A percentile compares a stretch with the other conserved stretches of the same genome.
Evolutionary conservation across 1,139 yeast species (phyloP).

Genomic region (Yamadazyma atmosphaerica): DNA sequence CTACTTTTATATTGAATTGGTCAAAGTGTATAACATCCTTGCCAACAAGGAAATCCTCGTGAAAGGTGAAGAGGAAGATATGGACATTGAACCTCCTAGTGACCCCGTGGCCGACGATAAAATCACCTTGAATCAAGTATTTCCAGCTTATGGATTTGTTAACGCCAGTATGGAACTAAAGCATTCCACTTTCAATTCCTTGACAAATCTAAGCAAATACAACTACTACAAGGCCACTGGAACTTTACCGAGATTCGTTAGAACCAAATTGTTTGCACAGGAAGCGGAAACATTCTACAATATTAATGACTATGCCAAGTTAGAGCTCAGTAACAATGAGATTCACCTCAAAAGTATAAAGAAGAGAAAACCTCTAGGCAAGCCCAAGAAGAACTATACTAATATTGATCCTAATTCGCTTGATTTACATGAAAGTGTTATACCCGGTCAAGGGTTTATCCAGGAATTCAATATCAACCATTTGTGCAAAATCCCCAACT

Average conservation of each 20-base stretch:
- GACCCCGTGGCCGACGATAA: constrained; percentile 16
- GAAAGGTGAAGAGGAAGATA: constrained; percentile 4
- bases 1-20: constrained; percentile 31
- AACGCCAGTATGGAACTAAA: constrained; percentile 28
- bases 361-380: constrained; percentile 27
- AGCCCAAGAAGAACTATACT: constrained; percentile 31
- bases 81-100: constrained; percentile 4
- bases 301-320: constrained; percentile 29
- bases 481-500: constrained; percentile 46
- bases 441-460: constrained; percentile 49
- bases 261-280: constrained; percentile 28
- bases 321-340: constrained; percentile 20
- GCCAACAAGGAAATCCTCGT: constrained; percentile 20
- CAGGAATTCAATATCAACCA: constrained; percentile 45
- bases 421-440: constrained; percentile 40
- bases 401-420: constrained; percentile 41
- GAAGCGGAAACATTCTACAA: constrained; percentile 34
- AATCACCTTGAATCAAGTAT: constrained; percentile 40
- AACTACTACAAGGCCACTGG: constrained; percentile 33
- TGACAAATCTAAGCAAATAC: constrained; percentile 35
- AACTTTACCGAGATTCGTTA: constrained; percentile 10
- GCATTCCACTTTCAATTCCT: constrained; percentile 38
- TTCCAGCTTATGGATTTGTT: constrained; percentile 44
- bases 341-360: constrained; percentile 9
- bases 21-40: constrained; percentile 20